Evolutionary conservation across 2,329 filamentous ascomycete genomes (phyloP).

Genomic region (Alternaria dauci): DNA sequence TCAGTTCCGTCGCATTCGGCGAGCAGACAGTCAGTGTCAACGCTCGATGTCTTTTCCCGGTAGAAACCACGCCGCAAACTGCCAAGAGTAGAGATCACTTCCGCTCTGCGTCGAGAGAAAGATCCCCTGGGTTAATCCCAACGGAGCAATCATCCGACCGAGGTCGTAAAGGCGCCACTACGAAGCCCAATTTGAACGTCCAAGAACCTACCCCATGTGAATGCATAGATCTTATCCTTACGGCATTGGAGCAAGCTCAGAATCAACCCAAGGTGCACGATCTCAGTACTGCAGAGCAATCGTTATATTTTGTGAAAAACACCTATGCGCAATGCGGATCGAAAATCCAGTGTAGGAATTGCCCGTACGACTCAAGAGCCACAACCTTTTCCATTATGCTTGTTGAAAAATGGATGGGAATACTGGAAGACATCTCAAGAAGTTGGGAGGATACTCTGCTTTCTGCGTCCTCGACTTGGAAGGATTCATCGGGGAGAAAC

Average conservation of each 20-base stretch:
- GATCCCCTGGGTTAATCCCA: not conserved
- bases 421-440: not conserved
- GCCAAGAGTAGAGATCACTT: not conserved
- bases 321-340: not conserved
- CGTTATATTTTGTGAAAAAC: not conserved
- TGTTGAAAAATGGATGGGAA: not conserved
- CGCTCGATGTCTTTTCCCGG: not conserved
- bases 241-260: not conserved
- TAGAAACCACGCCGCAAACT: not conserved
- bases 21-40: not conserved
- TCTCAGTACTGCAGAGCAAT: not conserved
- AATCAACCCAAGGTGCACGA: not conserved
- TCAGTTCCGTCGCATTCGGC: not conserved
- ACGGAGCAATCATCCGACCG: not conserved
- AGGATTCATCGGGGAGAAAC: not conserved
- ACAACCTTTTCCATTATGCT: not conserved
- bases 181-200: not conserved
- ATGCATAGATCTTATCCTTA: not conserved
- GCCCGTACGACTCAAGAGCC: not conserved
- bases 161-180: not conserved
- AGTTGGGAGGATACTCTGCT: not conserved
- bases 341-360: not conserved
- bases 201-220: not conserved
- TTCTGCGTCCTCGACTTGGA: not conserved
- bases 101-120: not conserved